phyloP scores from a whole-genome alignment of 495 filamentous ascomycete genomes.

The Aspergillus cavernicola region DNA sequence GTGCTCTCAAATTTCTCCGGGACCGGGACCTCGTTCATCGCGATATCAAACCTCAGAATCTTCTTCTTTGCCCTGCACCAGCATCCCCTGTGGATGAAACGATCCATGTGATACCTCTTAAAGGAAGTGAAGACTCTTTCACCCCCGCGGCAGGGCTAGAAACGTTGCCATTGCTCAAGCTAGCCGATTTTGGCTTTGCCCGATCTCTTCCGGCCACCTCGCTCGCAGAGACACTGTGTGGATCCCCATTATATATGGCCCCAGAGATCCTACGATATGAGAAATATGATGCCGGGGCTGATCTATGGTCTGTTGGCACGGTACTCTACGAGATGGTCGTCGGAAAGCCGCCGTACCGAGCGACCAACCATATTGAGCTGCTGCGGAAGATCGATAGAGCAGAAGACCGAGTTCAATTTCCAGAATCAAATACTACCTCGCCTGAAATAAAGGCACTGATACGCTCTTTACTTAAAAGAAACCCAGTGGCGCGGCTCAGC shows the following conservation, averaged over 20 bases:
- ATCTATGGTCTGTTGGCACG: constrained; percentile 96
- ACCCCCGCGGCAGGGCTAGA: constrained; percentile 79
- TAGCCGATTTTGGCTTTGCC: constrained; percentile 97
- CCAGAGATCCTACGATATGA: constrained; percentile 97
- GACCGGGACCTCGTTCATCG: constrained; percentile 86
- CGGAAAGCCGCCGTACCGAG: constrained; percentile 86
- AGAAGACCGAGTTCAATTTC: constrained; percentile 79
- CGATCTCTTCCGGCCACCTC: constrained; percentile 83
- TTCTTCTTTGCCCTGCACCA: constrained; percentile 83
- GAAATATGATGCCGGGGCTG: constrained; percentile 94
- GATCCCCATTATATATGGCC: constrained; percentile 98
- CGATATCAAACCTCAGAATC: constrained; percentile 96
- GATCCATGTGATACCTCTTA: constrained; percentile 50
- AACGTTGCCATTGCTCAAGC: constrained; percentile 89
- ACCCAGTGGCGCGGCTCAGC: constrained; percentile 75
- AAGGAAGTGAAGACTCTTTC: constrained; percentile 69
- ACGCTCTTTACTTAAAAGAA: constrained; percentile 74
- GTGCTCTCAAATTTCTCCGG: constrained; percentile 84
- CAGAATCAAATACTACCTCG: constrained; percentile 67
- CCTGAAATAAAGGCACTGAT: constrained; percentile 79
- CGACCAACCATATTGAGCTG: constrained; percentile 90
- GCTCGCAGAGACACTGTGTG: constrained; percentile 91
- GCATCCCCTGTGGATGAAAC: constrained; percentile 51
- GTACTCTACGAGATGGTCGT: constrained; percentile 93
- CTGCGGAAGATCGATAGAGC: constrained; percentile 84